A percentile compares a stretch with the other conserved stretches of the same genome.
These are phyloP conservation scores for Pseudocercospora fijiensis DNA, from an alignment of 2,329 filamentous ascomycete species.

Conservation along the genomic window DNA sequence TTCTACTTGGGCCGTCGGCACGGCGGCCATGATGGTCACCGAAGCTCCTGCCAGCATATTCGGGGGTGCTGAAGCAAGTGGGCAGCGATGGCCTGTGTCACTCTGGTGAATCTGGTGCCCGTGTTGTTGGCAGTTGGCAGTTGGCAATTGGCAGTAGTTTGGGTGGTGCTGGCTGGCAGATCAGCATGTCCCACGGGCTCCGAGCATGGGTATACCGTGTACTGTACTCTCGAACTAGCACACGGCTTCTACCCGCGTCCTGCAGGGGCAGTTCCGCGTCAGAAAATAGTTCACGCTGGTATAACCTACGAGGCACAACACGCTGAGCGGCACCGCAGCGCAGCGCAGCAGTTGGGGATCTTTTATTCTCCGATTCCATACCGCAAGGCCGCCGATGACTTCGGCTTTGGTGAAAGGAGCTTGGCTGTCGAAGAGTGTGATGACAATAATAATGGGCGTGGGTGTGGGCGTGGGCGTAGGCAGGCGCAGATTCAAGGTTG, in stretches of 20 bases:
- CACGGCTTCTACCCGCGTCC: conserved; percentile 9
- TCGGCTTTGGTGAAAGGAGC: conserved; percentile 5
- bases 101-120: background rate
- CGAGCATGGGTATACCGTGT: conserved; percentile 9
- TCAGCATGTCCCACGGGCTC: conserved; percentile 9
- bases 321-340: background rate
- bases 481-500: background rate
- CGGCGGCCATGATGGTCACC: conserved; percentile 9
- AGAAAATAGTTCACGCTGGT: background rate
- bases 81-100: conserved; percentile 13
- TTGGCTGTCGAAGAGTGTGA: background rate
- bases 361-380: conserved; percentile 10
- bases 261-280: conserved; percentile 8
- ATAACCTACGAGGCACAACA: background rate
- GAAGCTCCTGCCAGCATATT: conserved; percentile 11
- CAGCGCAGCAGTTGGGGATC: background rate
- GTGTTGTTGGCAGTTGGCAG: conserved; percentile 12
- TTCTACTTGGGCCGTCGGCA: conserved; percentile 12
- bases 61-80: conserved; percentile 8
- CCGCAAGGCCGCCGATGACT: background rate
- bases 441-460: too few species aligned
- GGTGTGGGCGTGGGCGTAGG: too few species aligned
- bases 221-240: too few species aligned
- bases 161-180: conserved; percentile 13
- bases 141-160: too few species aligned